These are phyloP conservation scores for Paecilomyces dactylethromorphus DNA, from an alignment of 2,329 filamentous ascomycete genomes.

Conservation along the genomic window DNA sequence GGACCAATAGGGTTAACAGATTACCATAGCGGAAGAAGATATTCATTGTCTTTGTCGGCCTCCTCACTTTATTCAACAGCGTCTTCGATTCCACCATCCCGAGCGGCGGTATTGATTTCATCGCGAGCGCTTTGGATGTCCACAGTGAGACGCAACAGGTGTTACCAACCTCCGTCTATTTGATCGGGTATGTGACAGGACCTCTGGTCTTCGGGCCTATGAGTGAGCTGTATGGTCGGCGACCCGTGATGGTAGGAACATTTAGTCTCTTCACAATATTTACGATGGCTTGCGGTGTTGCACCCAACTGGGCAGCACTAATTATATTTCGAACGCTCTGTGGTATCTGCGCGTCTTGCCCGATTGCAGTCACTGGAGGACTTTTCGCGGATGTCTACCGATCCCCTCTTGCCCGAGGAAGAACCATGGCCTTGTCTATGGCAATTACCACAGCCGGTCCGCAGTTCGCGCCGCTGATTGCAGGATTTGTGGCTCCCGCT, in stretches of 20 bases:
- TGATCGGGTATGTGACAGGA: slow-evolving; percentile 36
- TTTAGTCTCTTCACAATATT: slow-evolving; percentile 41
- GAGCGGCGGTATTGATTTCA: slow-evolving; percentile 30
- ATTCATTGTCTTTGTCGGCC: too few relatives aligned
- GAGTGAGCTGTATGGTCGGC: slow-evolving; percentile 37
- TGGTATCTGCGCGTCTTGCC: slow-evolving; percentile 38
- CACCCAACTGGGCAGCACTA: slow-evolving; percentile 34
- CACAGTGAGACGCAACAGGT: slow-evolving; percentile 26
- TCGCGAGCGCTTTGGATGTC: slow-evolving; percentile 27
- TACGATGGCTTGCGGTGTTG: slow-evolving; percentile 39
- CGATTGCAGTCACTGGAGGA: slow-evolving; percentile 39
- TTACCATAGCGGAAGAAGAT: too few relatives aligned
- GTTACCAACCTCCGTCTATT: slow-evolving; percentile 34
- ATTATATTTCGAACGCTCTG: slow-evolving; percentile 40
- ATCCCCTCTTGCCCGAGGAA: slow-evolving; percentile 35
- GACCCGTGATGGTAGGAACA: slow-evolving; percentile 40
- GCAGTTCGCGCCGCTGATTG: slow-evolving; percentile 37
- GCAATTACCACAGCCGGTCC: slow-evolving; percentile 37
- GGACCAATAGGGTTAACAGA: too few relatives aligned
- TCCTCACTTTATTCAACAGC: too few relatives aligned
- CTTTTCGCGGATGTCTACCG: slow-evolving; percentile 42
- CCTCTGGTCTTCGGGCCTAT: slow-evolving; percentile 39
- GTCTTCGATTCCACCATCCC: slow-evolving; percentile 34
- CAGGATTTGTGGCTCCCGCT: slow-evolving; percentile 36
- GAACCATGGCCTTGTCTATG: slow-evolving; percentile 38